Conservation (phyloP, 768 basidiomycete genomes). For the Leccinum subtestaceum region DNA sequence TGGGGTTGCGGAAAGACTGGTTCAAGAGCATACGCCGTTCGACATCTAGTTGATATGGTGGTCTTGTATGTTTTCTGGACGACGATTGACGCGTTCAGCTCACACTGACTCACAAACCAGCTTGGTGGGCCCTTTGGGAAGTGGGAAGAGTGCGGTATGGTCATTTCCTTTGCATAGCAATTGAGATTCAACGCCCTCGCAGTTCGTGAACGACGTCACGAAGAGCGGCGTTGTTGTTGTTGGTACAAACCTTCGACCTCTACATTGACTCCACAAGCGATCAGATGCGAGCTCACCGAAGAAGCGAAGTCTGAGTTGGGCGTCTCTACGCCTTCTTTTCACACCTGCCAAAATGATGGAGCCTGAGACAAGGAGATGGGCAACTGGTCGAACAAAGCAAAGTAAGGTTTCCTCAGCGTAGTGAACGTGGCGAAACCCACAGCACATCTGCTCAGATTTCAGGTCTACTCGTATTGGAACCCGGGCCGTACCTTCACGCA, state of each 20-base stretch:
- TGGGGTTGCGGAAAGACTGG: background rate
- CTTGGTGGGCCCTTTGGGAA: constrained; percentile 17
- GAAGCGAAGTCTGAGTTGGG: background rate
- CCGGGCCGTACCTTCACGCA: background rate
- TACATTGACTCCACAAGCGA: constrained; percentile 4
- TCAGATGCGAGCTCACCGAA: constrained; percentile 8
- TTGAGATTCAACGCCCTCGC: background rate
- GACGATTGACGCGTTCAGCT: background rate
- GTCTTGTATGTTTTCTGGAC: constrained; percentile 1
- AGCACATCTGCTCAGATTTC: background rate
- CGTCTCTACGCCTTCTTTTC: constrained; percentile 16
- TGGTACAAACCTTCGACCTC: background rate
- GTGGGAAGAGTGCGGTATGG: constrained; percentile 22
- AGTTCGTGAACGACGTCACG: constrained; percentile 14
- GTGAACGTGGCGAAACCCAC: background rate
- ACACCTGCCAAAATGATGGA: background rate
- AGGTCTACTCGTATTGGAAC: constrained; percentile 7
- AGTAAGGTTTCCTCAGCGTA: background rate
- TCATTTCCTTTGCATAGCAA: background rate
- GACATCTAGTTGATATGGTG: background rate
- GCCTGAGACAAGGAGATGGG: background rate
- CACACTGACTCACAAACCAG: constrained; percentile 10
- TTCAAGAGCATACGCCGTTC: background rate
- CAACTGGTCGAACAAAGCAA: constrained; percentile 6
- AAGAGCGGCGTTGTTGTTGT: background rate